Evolutionary conservation across 176 grass and related monocot species (phyloP), one percentile per base, ranked within the genome.

Genomic region (Alloteropsis semialata): DNA sequence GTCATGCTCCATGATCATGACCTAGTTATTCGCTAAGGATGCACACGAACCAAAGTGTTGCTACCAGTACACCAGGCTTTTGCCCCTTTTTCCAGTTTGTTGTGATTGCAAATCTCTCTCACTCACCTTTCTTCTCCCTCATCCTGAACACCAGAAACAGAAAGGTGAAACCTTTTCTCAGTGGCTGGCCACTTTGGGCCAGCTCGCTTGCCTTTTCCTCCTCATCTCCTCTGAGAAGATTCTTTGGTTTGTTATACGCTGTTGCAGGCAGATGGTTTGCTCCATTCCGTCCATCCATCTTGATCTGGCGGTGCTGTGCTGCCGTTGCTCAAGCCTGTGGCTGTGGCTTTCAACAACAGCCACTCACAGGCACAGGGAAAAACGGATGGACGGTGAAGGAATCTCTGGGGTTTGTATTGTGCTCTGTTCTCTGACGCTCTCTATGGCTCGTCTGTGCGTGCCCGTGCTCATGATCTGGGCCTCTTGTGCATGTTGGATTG

Each of bases 171-270:
- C 42, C 78, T 82, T 90, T 89, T 65, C 48, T 45, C 78, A 14
- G 69, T 72, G 69, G 69, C 44, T 86, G 65, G 44, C 30, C 73
- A 55, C 85, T 85, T 69, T 77, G 55, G 10, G 36, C 24, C 48
- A 78, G 27, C 54, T 25, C 8, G 18, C 69, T 72, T 49, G 69
- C 54, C 24, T 65, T 74, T 83, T 38, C n/a, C 51, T 59, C n/a
- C 18, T 76, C 69, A 3, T 29, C 42, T 74, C 87, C 42, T 79
- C 87, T 58, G 75, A 55, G 83, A 83, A 82, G 88, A 90, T 90
- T 90, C 79, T 33, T 72, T 82, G 61, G 61, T 36, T 65, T 41
- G 36, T 72, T 63, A 72, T 63, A 72, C 61, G 14, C 48, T 72
- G 66, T 41, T 66, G 62, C 87, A 74, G 50, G 71, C 48, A 82